These are phyloP conservation scores for Fomitopsis serialis DNA, from an alignment of 768 basidiomycete genomes.

Conservation along the genomic window DNA sequence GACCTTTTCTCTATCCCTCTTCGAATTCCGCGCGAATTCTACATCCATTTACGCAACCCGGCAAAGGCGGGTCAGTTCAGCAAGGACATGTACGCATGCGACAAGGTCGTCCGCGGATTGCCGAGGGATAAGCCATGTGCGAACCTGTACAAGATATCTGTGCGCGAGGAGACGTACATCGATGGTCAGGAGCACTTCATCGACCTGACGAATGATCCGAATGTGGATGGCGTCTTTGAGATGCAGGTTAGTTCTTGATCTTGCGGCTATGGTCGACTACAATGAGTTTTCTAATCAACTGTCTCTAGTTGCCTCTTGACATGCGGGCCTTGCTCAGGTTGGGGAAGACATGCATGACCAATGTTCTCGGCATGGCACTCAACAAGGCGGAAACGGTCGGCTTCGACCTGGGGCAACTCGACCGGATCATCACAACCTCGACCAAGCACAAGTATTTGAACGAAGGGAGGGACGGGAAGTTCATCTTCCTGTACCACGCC, in stretches of 20 bases:
- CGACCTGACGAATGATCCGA: constrained; percentile 87
- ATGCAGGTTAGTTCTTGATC: constrained; percentile 55
- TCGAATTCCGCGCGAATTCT: constrained; percentile 88
- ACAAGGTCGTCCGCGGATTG: constrained; percentile 70
- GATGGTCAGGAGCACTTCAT: constrained; percentile 89
- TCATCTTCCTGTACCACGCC: constrained; percentile 87
- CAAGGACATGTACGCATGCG: constrained; percentile 59
- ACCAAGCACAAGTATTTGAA: constrained; percentile 69
- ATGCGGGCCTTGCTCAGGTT: constrained; percentile 78
- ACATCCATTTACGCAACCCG: constrained; percentile 79
- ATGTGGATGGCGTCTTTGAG: constrained; percentile 93
- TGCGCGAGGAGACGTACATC: constrained; percentile 79
- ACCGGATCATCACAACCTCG: constrained; percentile 50
- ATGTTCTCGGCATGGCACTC: constrained; percentile 63
- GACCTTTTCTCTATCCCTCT: constrained; percentile 77
- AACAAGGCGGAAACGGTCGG: constrained; percentile 79
- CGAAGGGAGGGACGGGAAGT: constrained; percentile 62
- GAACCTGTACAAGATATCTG: constrained; percentile 79
- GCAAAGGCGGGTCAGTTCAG: constrained; percentile 64
- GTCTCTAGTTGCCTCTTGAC: constrained; percentile 67
- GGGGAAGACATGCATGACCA: constrained; percentile 75
- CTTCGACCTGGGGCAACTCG: constrained; percentile 79
- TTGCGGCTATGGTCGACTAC: background rate
- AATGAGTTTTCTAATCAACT: background rate
- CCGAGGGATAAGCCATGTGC: constrained; percentile 73